Conservation (phyloP, 345 rosid species). For the Gynandropsis gynandra region DNA sequence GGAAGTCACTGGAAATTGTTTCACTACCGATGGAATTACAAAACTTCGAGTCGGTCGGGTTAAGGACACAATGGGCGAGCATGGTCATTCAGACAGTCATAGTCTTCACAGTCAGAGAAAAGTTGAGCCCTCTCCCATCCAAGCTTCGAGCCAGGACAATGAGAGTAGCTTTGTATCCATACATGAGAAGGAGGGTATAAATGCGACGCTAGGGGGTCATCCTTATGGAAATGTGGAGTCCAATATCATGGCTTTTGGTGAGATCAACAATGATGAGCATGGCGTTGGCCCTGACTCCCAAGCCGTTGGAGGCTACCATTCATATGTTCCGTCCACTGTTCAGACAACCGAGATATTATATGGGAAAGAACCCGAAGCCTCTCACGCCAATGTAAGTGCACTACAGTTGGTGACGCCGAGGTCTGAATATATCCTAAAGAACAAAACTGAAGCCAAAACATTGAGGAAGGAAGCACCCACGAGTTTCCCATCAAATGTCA, state of each 20-base stretch:
- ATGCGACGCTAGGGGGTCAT: conserved; percentile 41
- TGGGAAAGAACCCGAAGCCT: conserved; percentile 34
- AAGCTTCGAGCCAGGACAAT: conserved; percentile 33
- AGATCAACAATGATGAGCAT: conserved; percentile 42
- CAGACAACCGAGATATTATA: conserved; percentile 35
- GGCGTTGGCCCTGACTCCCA: conserved; percentile 38
- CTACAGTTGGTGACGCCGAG: conserved; percentile 35
- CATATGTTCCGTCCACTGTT: conserved; percentile 37
- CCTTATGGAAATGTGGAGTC: conserved; percentile 46
- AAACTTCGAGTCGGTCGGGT: conserved; percentile 60
- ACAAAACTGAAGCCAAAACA: conserved; percentile 47
- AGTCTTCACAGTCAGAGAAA: conserved; percentile 33
- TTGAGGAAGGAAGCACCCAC: conserved; percentile 72
- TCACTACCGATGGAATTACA: conserved; percentile 46
- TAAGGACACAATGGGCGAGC: conserved; percentile 42
- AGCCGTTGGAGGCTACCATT: conserved; percentile 36
- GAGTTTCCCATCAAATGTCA: conserved; percentile 89
- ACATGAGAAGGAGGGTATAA: conserved; percentile 36
- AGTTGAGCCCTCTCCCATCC: conserved; percentile 32
- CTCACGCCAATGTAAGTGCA: conserved; percentile 26
- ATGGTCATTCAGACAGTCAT: conserved; percentile 32
- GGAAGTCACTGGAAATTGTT: conserved; percentile 50
- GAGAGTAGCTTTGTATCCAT: conserved; percentile 37
- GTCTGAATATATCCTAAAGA: conserved; percentile 43
- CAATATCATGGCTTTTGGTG: conserved; percentile 54